Evolutionary conservation across 768 basidiomycete species (phyloP).

Genomic region (Russula brevipes): DNA sequence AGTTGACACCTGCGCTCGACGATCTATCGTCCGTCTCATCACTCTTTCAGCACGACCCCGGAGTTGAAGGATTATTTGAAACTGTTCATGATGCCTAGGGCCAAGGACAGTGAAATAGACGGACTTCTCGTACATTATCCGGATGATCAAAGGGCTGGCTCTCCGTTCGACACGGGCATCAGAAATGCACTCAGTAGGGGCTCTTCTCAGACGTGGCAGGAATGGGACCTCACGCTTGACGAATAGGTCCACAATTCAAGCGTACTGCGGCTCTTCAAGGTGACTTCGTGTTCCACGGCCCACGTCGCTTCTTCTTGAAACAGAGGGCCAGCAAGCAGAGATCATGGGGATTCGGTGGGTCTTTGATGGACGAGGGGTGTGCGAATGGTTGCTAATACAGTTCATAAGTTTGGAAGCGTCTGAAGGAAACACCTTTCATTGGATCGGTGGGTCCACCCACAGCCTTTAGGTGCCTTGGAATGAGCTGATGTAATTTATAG

Average conservation of each 20-base stretch:
- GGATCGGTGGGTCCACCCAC: constrained; percentile 14
- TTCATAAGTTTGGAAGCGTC: constrained; percentile 18
- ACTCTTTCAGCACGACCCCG: neutral
- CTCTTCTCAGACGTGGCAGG: neutral
- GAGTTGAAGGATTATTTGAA: constrained; percentile 11
- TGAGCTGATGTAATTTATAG: neutral
- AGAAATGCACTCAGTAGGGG: constrained; percentile 30
- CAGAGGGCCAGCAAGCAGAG: constrained; percentile 12
- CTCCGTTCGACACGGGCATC: constrained; percentile 24
- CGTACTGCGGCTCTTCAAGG: constrained; percentile 21
- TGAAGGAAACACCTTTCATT: constrained; percentile 17
- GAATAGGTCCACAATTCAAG: constrained; percentile 22
- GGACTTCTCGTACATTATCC: constrained; percentile 27
- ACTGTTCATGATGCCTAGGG: constrained; percentile 28
- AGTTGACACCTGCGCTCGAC: neutral
- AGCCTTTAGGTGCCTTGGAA: too few species aligned
- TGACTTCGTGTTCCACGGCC: constrained; percentile 24
- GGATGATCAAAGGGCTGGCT: constrained; percentile 15
- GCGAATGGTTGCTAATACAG: neutral
- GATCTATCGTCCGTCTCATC: neutral
- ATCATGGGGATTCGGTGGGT: constrained; percentile 22
- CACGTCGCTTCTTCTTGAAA: constrained; percentile 19
- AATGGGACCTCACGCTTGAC: neutral
- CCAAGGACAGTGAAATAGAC: constrained; percentile 21
- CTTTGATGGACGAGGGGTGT: neutral